Conservation (phyloP, 495 filamentous ascomycete species). For the Penicillium pulvis region DNA sequence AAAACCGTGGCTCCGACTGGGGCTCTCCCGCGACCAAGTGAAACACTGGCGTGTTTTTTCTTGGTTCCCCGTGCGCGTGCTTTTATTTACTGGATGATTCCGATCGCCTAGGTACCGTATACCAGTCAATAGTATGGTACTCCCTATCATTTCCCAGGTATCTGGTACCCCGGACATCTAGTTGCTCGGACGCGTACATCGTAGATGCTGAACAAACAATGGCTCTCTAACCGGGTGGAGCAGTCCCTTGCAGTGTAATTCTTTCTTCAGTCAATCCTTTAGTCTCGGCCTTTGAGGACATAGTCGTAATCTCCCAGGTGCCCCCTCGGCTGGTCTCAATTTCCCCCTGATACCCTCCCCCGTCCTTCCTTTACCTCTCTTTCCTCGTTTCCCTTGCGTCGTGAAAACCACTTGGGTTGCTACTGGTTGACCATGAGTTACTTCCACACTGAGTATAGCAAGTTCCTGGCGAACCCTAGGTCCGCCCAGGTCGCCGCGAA, state of each 20-base stretch:
- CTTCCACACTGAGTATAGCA: slow-evolving; percentile 70
- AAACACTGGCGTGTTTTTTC: slow-evolving; percentile 48
- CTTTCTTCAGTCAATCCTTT: slow-evolving; percentile 3
- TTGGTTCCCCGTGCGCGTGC: slow-evolving; percentile 24
- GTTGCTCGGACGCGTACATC: slow-evolving; percentile 3
- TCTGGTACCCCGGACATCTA: neutral
- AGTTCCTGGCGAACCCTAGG: slow-evolving; percentile 73
- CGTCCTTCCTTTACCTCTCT: slow-evolving; percentile 6
- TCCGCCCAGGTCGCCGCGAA: slow-evolving; percentile 64
- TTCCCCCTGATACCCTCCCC: slow-evolving; percentile 3
- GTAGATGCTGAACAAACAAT: slow-evolving; percentile 5
- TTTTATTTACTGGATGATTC: slow-evolving; percentile 11
- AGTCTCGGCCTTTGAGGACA: slow-evolving; percentile 6
- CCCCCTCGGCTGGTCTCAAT: neutral
- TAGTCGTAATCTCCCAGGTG: neutral
- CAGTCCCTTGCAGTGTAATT: slow-evolving; percentile 6
- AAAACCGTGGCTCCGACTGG: slow-evolving; percentile 9
- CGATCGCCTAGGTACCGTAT: neutral
- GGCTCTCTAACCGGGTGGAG: neutral
- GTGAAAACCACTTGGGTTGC: slow-evolving; percentile 2
- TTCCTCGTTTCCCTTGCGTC: slow-evolving; percentile 14
- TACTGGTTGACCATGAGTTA: slow-evolving; percentile 47
- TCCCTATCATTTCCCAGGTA: neutral
- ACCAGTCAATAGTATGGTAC: neutral
- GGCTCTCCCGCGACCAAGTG: slow-evolving; percentile 25